A percentile compares a stretch with the other conserved stretches of the same genome.
These are phyloP conservation scores for Nicotiana tabacum DNA, from an alignment of 257 asterid species.

Conservation along the genomic window DNA sequence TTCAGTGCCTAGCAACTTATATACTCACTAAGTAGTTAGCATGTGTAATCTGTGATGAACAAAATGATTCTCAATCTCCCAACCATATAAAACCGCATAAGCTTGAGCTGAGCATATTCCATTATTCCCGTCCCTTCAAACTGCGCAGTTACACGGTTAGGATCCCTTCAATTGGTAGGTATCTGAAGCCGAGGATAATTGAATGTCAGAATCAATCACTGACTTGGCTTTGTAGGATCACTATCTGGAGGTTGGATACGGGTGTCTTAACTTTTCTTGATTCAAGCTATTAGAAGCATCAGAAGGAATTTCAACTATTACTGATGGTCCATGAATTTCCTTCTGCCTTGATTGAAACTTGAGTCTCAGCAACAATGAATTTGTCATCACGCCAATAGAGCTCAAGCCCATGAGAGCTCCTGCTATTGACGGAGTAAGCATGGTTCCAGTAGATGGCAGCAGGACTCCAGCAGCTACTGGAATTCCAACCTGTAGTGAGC, in stretches of 20 bases:
- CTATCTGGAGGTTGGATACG: conserved; percentile 46
- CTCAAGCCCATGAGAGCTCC: conserved; percentile 99
- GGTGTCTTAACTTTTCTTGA: conserved; percentile 33
- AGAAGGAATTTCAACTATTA: conserved; percentile 34
- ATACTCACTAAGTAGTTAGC: not conserved
- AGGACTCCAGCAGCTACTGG: conserved; percentile 94
- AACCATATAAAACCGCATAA: not conserved
- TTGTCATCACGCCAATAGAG: conserved; percentile 90
- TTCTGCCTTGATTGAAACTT: conserved; percentile 44
- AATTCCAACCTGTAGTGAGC: conserved; percentile 60
- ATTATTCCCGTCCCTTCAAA: not conserved
- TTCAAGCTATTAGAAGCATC: conserved; percentile 24
- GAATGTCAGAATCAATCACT: not conserved
- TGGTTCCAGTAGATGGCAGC: conserved; percentile 82
- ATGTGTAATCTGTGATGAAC: not conserved
- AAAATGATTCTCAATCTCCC: not conserved
- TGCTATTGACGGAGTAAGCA: conserved; percentile 95
- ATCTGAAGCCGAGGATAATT: not conserved
- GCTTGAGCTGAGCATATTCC: not conserved
- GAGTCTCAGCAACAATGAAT: conserved; percentile 72
- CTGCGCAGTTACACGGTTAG: not conserved
- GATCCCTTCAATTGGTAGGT: not conserved
- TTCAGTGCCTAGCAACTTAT: not conserved
- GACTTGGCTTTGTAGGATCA: not conserved
- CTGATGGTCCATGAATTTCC: conserved; percentile 31